A percentile compares a stretch with the other conserved stretches of the same genome.
phyloP scores from a whole-genome alignment of 2,329 filamentous ascomycete species.

The Zymoseptoria brevis region DNA sequence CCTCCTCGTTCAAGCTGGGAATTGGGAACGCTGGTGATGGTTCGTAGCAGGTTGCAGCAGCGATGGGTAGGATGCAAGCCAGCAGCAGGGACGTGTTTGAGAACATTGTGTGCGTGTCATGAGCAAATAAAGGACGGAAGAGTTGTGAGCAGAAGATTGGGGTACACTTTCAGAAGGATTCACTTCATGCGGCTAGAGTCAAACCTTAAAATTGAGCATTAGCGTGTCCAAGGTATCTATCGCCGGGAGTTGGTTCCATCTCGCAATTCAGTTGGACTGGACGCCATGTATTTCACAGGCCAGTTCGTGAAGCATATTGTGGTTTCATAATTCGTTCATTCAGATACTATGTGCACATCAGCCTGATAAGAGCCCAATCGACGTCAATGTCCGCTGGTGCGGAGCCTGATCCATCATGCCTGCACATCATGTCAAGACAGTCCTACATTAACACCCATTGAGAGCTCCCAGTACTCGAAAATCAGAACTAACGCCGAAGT shows the following conservation, averaged over 20 bases:
- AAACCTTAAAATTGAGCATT: not conserved
- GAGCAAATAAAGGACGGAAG: not conserved
- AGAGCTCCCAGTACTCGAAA: not conserved
- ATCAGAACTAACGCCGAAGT: not conserved
- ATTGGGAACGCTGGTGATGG: constrained; percentile 33
- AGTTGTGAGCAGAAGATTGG: not conserved
- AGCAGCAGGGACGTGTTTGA: not conserved
- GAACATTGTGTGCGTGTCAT: not conserved
- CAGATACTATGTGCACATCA: not conserved
- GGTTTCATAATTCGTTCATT: not conserved
- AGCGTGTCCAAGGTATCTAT: too few species aligned
- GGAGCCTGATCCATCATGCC: not conserved
- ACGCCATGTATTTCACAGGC: not conserved
- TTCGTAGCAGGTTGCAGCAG: constrained; percentile 27
- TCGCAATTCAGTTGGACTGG: not conserved
- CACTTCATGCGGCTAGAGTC: not conserved
- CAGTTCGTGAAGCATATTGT: not conserved
- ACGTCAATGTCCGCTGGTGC: not conserved
- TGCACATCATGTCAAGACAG: not conserved
- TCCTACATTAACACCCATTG: not conserved
- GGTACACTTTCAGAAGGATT: not conserved
- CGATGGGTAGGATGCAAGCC: not conserved
- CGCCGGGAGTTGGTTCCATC: not conserved
- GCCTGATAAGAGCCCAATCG: not conserved
- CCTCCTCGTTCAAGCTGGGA: constrained; percentile 25